phyloP scores from a whole-genome alignment of 768 basidiomycete species.

The Pholiota conissans region DNA sequence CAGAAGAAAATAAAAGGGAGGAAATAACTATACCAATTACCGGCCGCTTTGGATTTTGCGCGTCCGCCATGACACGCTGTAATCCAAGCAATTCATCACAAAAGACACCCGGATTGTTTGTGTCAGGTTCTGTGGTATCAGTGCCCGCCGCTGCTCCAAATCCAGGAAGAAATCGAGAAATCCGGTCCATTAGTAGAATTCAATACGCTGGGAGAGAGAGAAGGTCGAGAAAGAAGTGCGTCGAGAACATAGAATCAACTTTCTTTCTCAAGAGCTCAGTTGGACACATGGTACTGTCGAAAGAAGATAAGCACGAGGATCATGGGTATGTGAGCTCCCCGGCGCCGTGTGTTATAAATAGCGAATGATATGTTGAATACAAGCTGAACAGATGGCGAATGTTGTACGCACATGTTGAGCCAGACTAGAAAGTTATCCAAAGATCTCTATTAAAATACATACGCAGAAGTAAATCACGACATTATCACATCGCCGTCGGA shows the following conservation, averaged over 20 bases:
- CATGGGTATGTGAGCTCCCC: neutral
- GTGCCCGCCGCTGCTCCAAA: no score
- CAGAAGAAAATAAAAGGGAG: neutral
- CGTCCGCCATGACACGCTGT: constrained; percentile 18
- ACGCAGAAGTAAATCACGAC: constrained; percentile 35
- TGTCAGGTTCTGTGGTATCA: neutral
- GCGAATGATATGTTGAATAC: no score
- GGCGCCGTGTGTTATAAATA: neutral
- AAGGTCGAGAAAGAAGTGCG: neutral
- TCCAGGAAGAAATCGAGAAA: constrained; percentile 7
- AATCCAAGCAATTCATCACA: constrained; percentile 16
- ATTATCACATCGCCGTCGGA: constrained; percentile 68
- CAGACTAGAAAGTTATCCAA: neutral
- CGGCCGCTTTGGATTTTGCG: constrained; percentile 15
- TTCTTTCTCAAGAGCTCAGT: neutral
- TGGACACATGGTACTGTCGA: neutral
- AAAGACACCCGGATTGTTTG: no score
- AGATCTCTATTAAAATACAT: constrained; percentile 2
- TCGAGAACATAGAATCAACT: neutral
- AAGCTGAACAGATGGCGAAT: no score
- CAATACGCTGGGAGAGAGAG: neutral
- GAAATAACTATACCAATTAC: constrained; percentile 16
- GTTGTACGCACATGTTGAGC: neutral
- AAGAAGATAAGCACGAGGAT: neutral
- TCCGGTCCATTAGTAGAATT: constrained; percentile 6